Evolutionary conservation across 176 grass and related monocot genomes (phyloP), one percentile per base, ranked within the genome.

Genomic region (Musa schizocarpa): DNA sequence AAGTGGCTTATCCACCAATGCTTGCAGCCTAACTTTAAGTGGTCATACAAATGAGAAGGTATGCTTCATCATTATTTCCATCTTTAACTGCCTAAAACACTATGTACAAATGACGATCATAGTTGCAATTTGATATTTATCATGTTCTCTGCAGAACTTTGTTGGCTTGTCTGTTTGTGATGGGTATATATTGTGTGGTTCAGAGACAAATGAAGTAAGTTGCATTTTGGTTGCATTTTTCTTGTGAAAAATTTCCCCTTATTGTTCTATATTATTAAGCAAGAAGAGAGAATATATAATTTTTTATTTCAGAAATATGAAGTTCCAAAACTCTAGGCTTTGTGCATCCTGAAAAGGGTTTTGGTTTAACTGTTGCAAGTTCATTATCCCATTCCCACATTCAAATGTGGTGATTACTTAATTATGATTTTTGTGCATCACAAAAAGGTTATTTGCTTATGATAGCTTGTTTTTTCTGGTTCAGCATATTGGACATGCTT

Each of bases 11-110:
- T 99, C 90, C 54, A 71, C 78, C 65, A 80, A 69, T 71, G 87
- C 91, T 26, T 99, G 91, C 74, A 83, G 76, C 66, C 74, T 89
- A 75, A 95, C 91, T 16, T 79, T 99, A 71, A 84, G 71, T 27
- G 96, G 96, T 61, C 96, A 99, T 84, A 89, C 91, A 73, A 95
- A 99, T 48, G 96, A 99, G 81, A 99, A 99, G 89, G 93, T 96
- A 71, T 68, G 24, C 62, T n/a, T 68, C 68, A 50, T 57, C 21
- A n/a, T 64, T 69, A 12, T 73, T 83, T 78, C 14, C 17, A 22
- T 53, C 76, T 25, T 69, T 66, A 49, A 12, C 12, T 17, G 52
- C 20, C 63, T 81, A 74, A 70, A 50, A 69, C 26, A 72, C 66
- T 78, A 17, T 74, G 17, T 61, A 23, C 26, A 27, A 71, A 2